Evolutionary conservation across 352 stramenopile genomes (phyloP).

Genomic region (Stramenopiles sp.): DNA sequence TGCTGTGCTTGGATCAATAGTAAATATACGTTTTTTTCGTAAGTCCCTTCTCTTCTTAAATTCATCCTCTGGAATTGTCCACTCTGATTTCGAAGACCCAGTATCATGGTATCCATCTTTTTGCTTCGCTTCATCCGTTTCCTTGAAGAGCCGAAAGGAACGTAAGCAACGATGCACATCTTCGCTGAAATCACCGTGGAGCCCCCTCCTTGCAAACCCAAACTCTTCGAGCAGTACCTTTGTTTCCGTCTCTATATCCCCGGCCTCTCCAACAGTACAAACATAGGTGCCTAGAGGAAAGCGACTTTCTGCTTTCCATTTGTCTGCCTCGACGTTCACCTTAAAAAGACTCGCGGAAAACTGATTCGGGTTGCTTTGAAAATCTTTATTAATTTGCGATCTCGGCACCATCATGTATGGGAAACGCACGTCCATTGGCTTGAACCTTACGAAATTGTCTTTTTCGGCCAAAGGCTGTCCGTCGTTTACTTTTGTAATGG

Average conservation of each 20-base stretch:
- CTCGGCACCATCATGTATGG: neutral
- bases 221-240: constrained; percentile 67
- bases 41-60: constrained; percentile 64
- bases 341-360: neutral
- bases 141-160: constrained; percentile 22
- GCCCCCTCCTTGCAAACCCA: constrained; percentile 27
- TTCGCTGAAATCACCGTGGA: constrained; percentile 43
- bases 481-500: neutral
- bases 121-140: constrained; percentile 51
- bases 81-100: constrained; percentile 26
- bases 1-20: constrained; percentile 86
- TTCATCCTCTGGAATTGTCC: constrained; percentile 50
- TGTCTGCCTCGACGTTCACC: constrained; percentile 20
- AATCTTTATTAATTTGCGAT: neutral
- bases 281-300: constrained; percentile 32
- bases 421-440: neutral
- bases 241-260: constrained; percentile 63
- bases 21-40: constrained; percentile 72
- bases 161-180: constrained; percentile 19
- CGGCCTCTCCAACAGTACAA: constrained; percentile 26
- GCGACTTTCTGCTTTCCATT: constrained; percentile 29
- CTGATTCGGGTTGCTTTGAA: neutral
- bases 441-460: neutral
- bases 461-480: neutral
- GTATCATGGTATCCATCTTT: constrained; percentile 28